phyloP scores from a whole-genome alignment of 202 grass and related monocot genomes.

The Saccharum hybrid region DNA sequence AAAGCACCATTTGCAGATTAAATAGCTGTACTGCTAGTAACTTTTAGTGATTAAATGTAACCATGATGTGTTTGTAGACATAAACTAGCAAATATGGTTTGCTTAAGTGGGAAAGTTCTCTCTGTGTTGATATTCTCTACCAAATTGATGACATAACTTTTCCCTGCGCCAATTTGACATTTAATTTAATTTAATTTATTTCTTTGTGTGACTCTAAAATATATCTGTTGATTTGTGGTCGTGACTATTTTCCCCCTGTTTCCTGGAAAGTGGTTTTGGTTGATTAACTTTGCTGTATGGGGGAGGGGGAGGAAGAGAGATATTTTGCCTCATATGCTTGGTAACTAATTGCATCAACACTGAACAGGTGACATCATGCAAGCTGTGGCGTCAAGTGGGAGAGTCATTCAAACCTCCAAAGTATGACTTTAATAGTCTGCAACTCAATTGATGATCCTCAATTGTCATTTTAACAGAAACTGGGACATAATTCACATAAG shows the following conservation, averaged over 20 bases:
- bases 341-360: conserved; percentile 57
- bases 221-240: conserved; percentile 25
- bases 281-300: not conserved
- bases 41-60: conserved; percentile 30
- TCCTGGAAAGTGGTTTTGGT: not conserved
- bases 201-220: conserved; percentile 27
- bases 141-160: not conserved
- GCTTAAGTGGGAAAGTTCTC: conserved; percentile 4
- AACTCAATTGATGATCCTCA: conserved; percentile 34
- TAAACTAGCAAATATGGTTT: conserved; percentile 25
- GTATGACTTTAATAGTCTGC: conserved; percentile 57
- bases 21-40: not conserved
- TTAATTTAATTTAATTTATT: conserved; percentile 33
- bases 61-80: not conserved
- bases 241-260: conserved; percentile 1
- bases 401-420: conserved; percentile 98
- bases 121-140: not conserved
- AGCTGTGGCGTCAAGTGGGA: conserved; percentile 97
- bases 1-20: conserved; percentile 21
- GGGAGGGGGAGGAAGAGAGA: not conserved
- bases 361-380: conserved; percentile 88
- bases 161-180: not conserved
- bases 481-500: conserved; percentile 23
- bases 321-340: conserved; percentile 14
- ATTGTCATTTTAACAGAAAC: conserved; percentile 12